These are phyloP conservation scores for Spergularia azorica DNA, from an alignment of 179 eudicot species.

Conservation along the genomic window DNA sequence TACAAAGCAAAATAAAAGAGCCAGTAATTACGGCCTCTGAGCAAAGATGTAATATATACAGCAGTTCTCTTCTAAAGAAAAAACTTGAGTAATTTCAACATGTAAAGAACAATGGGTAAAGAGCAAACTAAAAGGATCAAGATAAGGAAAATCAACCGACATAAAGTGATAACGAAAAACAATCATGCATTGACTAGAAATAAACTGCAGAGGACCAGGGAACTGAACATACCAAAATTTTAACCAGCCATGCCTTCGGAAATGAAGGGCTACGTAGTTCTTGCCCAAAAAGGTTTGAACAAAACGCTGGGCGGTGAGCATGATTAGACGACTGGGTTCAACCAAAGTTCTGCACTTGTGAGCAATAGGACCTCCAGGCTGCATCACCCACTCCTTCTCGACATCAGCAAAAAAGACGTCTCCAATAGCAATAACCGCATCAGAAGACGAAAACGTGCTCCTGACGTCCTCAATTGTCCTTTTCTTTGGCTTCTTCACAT, in stretches of 20 bases:
- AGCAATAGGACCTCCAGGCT: conserved; percentile 97
- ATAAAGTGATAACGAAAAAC: not conserved
- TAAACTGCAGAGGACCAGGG: conserved; percentile 10
- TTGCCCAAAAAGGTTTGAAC: conserved; percentile 92
- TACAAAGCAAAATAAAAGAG: too few species aligned
- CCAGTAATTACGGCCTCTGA: too few species aligned
- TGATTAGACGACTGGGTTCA: conserved; percentile 83
- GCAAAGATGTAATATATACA: too few species aligned
- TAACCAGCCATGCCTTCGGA: conserved; percentile 94
- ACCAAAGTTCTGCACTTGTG: conserved; percentile 87
- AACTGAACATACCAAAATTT: conserved; percentile 74
- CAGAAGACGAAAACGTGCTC: conserved; percentile 70
- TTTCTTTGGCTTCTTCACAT: conserved; percentile 71
- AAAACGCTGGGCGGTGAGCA: conserved; percentile 94
- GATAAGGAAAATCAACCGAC: not conserved
- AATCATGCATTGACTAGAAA: not conserved
- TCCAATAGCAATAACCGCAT: conserved; percentile 86
- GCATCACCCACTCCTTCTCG: conserved; percentile 91
- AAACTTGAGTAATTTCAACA: too few species aligned
- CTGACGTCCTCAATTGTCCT: conserved; percentile 65
- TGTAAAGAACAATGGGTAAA: not conserved
- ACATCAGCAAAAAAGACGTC: conserved; percentile 93
- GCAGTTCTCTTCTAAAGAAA: too few species aligned
- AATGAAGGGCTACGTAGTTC: conserved; percentile 85
- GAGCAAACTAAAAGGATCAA: not conserved